Evolutionary conservation across 2,329 filamentous ascomycete species (phyloP).

Genomic region (Aspergillus arachidicola): DNA sequence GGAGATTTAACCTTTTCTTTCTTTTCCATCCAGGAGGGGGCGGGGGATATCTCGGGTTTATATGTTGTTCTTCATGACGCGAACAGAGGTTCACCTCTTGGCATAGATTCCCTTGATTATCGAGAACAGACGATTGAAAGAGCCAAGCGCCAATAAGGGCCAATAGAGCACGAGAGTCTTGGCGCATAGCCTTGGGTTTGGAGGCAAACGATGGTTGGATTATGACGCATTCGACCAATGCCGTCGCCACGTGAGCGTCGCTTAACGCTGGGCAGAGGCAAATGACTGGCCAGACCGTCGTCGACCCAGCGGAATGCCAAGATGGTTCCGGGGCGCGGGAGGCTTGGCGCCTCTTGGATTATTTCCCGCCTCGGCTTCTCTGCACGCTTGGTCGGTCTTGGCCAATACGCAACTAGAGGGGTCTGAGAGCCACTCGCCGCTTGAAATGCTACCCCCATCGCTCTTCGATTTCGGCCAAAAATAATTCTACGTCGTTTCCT

Average conservation of each 20-base stretch:
- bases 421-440: constrained; percentile 15
- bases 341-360: constrained; percentile 21
- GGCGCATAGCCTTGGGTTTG: constrained; percentile 13
- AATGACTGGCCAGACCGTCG: constrained; percentile 11
- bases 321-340: constrained; percentile 18
- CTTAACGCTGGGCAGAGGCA: constrained; percentile 4
- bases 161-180: background rate
- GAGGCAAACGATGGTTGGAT: background rate
- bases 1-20: background rate
- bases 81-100: constrained; percentile 10
- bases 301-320: constrained; percentile 24
- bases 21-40: background rate
- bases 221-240: constrained; percentile 21
- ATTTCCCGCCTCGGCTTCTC: constrained; percentile 12
- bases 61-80: constrained; percentile 9
- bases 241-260: constrained; percentile 14
- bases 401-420: constrained; percentile 14
- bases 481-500: constrained; percentile 1
- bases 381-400: constrained; percentile 18
- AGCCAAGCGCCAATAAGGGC: constrained; percentile 17
- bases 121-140: background rate
- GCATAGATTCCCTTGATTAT: background rate
- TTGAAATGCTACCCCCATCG: constrained; percentile 14
- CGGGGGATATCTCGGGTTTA: background rate
- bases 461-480: constrained; percentile 13